Conservation (phyloP, 805 yeast genomes). For the Millerago galiae region DNA sequence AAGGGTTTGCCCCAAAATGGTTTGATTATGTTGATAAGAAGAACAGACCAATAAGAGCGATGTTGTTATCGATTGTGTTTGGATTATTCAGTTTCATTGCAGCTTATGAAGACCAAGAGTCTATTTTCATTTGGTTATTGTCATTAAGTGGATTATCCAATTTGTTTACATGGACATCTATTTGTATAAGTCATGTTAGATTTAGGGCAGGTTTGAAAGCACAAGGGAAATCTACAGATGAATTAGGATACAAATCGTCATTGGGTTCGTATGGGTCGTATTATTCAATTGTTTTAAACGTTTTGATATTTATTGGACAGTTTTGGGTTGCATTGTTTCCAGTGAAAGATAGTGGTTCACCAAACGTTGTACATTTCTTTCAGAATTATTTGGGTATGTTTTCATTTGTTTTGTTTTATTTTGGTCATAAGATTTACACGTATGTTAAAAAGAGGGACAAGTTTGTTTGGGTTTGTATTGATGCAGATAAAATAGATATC, state of each 20-base stretch:
- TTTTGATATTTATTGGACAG: constrained; percentile 48
- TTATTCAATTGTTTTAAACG: constrained; percentile 42
- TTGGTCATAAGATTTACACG: constrained; percentile 45
- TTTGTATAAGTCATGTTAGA: constrained; percentile 50
- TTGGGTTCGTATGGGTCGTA: constrained; percentile 48
- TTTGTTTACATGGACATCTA: constrained; percentile 55
- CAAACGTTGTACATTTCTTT: constrained; percentile 41
- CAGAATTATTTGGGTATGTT: constrained; percentile 44
- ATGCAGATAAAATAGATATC: constrained; percentile 36
- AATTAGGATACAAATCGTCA: constrained; percentile 48
- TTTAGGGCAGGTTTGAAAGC: constrained; percentile 52
- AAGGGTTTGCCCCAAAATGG: constrained; percentile 57
- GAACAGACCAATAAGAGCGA: constrained; percentile 57
- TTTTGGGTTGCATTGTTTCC: constrained; percentile 65
- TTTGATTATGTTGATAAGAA: constrained; percentile 47
- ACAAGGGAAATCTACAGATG: constrained; percentile 45
- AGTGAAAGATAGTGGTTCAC: constrained; percentile 35
- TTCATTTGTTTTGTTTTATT: constrained; percentile 37
- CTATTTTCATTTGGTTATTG: constrained; percentile 58
- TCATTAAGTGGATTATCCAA: constrained; percentile 58
- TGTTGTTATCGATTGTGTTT: constrained; percentile 42
- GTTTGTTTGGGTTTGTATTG: constrained; percentile 27
- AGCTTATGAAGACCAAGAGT: constrained; percentile 50
- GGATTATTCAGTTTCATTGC: constrained; percentile 65
- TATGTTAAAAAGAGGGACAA: constrained; percentile 14